Base-by-base conservation (phyloP, 345 rosid genomes). In the Eucalyptus victrix region DNA sequence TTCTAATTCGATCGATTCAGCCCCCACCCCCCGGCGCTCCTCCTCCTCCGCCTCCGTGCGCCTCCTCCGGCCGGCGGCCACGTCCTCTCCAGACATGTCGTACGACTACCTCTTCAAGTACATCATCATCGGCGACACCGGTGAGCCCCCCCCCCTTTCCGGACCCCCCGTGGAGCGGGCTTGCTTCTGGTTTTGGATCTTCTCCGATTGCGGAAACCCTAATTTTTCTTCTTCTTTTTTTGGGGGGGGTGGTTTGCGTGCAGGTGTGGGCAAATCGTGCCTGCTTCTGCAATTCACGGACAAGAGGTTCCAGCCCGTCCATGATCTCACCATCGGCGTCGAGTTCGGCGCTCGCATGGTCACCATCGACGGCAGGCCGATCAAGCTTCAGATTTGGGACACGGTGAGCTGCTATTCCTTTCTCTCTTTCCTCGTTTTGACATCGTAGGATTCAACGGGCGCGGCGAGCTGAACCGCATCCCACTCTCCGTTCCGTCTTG, bases 261-360 rank as follows among this genome's bases (percentile, higher is more conserved):
- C 93, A 94, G 96, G 97, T 37, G 96, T 95, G 37, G 97, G 97
- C 80, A 95, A 95, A 86, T 95, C 96, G 49, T 95, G 97, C 88
- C 92, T 95, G 92, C 92, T 95, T 18, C 87, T 95, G 90, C 97
- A 95, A 88, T 95, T 95, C 91, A 95, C 97, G 9, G 97, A 94
- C 92, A 95, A 95, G 94, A 92, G 97, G 92, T 95, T 94, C 90
- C 97, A 94, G 91, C 96, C 97, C 4, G 96, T 94, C 24, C 97
- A 95, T 88, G 97, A 95, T 88, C 94, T 95, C 50, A 95, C 96
- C 86, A 95, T 94, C 81, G 97, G 97, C 15, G 97, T 95, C 18
- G 97, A 94, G 86, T 95, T 95, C 89, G 96, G 96, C 44, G 97
- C 97, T 92, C 94, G 97, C 51, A 95, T 94, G 97, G 94, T 95